These are phyloP conservation scores for carrot (Daucus carota) DNA, from an alignment of 129 eudicot genomes.

Conservation along the genomic window DH1_v3.0 NC_030387.2:14442001-14442500, in stretches of 20 bases:
- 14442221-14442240: background rate
- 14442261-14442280: background rate
- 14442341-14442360: background rate
- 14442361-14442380: too few relatives aligned
- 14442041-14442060: background rate
- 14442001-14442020: constrained; percentile 51
- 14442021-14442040: constrained; percentile 33
- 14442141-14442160: background rate
- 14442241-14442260: background rate
- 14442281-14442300: too few relatives aligned
- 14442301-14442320: background rate
- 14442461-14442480: too few relatives aligned
- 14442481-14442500: too few relatives aligned
- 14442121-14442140: constrained; percentile 1
- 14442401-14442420: background rate
- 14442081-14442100: background rate
- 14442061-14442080: background rate
- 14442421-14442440: background rate
- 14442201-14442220: background rate
- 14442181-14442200: background rate
- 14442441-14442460: too few relatives aligned
- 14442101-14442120: constrained; percentile 5
- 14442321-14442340: background rate
- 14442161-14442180: background rate
- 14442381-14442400: background rate